A percentile compares a stretch with the other conserved stretches of the same genome.
Conservation (phyloP, 164 flowering plant species). For the Umbellularia californica region DNA sequence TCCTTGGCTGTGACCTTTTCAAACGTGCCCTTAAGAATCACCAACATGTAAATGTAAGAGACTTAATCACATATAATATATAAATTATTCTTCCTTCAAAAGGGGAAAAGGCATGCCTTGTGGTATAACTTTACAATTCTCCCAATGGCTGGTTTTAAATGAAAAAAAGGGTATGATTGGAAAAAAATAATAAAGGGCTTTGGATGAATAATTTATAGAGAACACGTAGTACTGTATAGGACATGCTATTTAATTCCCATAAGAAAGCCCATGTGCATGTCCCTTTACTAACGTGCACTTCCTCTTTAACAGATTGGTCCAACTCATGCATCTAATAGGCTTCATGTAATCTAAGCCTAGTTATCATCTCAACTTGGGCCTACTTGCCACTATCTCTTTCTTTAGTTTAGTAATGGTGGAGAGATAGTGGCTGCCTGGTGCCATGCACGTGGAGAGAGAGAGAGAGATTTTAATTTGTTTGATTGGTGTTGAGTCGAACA, state of each 20-base stretch:
- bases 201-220: neutral
- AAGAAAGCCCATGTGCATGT: neutral
- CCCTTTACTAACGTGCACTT: constrained; percentile 5
- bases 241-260: neutral
- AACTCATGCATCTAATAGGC: neutral
- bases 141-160: neutral
- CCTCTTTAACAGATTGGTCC: constrained; percentile 5
- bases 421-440: neutral
- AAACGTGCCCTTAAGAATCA: too few species aligned
- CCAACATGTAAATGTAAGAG: too few species aligned
- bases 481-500: too few species aligned
- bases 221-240: neutral
- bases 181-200: too few species aligned
- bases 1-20: too few species aligned
- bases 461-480: too few species aligned
- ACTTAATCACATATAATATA: too few species aligned
- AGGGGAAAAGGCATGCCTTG: too few species aligned
- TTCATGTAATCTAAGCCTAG: neutral
- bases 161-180: neutral
- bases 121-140: too few species aligned
- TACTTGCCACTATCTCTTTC: neutral
- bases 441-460: neutral
- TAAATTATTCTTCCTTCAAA: too few species aligned
- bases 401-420: neutral
- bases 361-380: neutral